phyloP scores from a whole-genome alignment of 345 rosid species.

The Lepidium sativum region DNA sequence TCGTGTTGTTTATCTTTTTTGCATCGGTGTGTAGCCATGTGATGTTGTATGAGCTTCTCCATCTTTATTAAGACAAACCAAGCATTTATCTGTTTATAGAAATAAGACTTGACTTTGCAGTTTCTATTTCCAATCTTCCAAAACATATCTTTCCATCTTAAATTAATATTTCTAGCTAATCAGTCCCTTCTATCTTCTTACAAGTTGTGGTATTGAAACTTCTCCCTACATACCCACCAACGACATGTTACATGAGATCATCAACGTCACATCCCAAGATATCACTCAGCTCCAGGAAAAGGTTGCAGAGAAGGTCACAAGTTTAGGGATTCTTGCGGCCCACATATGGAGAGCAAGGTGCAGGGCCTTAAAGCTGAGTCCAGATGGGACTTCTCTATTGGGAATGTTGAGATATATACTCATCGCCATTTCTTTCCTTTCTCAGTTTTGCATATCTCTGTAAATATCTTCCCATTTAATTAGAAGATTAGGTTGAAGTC shows the following conservation, averaged over 20 bases:
- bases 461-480: too few relatives aligned
- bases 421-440: neutral
- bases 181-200: too few relatives aligned
- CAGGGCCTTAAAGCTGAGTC: constrained; percentile 36
- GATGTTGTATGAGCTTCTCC: neutral
- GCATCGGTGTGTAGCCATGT: neutral
- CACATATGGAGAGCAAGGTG: constrained; percentile 48
- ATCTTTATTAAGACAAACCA: too few relatives aligned
- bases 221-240: constrained; percentile 35
- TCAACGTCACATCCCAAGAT: constrained; percentile 27
- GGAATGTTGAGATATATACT: constrained; percentile 35
- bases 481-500: too few relatives aligned
- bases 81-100: too few relatives aligned
- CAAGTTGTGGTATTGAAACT: constrained; percentile 1
- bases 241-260: constrained; percentile 30
- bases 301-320: too few relatives aligned
- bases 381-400: too few relatives aligned
- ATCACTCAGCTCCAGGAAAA: constrained; percentile 36
- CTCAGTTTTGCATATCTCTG: too few relatives aligned
- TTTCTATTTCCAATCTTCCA: constrained; percentile 16
- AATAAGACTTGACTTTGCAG: constrained; percentile 21
- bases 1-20: too few relatives aligned
- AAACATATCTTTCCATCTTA: constrained; percentile 25
- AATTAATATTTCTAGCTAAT: neutral
- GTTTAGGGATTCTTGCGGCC: constrained; percentile 42